Conservation (phyloP, 257 asterid species). For the Plantago major region DNA sequence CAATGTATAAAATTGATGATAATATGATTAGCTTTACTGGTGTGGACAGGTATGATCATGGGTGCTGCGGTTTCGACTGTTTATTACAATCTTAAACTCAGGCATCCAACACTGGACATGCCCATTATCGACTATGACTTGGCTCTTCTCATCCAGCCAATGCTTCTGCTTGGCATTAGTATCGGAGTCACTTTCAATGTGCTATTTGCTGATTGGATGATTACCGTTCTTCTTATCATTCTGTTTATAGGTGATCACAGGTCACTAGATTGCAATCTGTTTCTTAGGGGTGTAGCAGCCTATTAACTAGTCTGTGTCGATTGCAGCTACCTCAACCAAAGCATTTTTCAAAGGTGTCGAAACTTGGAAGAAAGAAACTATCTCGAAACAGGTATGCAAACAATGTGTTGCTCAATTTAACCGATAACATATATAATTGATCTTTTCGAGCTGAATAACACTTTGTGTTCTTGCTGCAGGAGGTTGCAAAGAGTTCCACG, state of each 20-base stretch:
- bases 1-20: too few species aligned
- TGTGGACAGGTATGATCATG: conserved; percentile 92
- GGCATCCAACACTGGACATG: conserved; percentile 92
- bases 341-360: conserved; percentile 92
- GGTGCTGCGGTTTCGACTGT: conserved; percentile 92
- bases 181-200: conserved; percentile 95
- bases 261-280: conserved; percentile 13
- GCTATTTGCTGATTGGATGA: conserved; percentile 95
- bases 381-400: conserved; percentile 56
- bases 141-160: conserved; percentile 96
- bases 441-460: conserved; percentile 11
- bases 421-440: not conserved
- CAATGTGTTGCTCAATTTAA: not conserved
- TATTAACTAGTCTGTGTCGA: conserved; percentile 22
- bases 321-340: conserved; percentile 78
- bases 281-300: not conserved
- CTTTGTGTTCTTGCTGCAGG: conserved; percentile 41
- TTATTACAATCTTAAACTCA: conserved; percentile 81
- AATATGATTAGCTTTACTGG: too few species aligned
- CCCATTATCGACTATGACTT: conserved; percentile 91
- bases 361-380: conserved; percentile 91
- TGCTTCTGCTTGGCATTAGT: conserved; percentile 97
- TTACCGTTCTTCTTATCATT: conserved; percentile 82
- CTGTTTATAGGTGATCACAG: conserved; percentile 65
- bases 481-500: conserved; percentile 44